phyloP scores from a whole-genome alignment of 2,329 filamentous ascomycete genomes.

The Raffaelea ambrosiae region DNA sequence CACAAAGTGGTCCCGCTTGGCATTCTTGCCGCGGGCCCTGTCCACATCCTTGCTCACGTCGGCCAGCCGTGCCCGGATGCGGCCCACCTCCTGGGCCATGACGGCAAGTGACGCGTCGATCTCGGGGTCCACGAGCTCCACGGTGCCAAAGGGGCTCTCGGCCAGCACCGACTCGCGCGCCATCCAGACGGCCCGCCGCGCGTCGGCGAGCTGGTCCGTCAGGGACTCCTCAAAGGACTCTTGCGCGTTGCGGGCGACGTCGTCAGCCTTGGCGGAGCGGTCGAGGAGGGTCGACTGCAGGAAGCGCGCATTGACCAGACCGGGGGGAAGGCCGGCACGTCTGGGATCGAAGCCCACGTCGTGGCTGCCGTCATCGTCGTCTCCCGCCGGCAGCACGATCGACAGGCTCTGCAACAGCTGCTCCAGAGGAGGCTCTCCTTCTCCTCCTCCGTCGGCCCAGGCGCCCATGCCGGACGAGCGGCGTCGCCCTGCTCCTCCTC shows the following conservation, averaged over 20 bases:
- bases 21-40: constrained; percentile 26
- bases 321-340: constrained; percentile 5
- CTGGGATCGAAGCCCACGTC: neutral
- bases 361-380: constrained; percentile 16
- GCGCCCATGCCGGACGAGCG: constrained; percentile 23
- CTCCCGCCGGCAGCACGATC: constrained; percentile 30
- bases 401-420: constrained; percentile 40
- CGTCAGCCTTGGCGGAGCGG: constrained; percentile 31
- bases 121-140: constrained; percentile 43
- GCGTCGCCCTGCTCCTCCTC: constrained; percentile 20
- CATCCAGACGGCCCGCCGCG: constrained; percentile 37
- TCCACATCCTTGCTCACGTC: neutral
- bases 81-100: constrained; percentile 34
- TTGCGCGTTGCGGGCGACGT: constrained; percentile 37
- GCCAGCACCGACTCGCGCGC: constrained; percentile 43
- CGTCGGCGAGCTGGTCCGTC: constrained; percentile 35
- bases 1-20: constrained; percentile 40
- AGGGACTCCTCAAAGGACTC: constrained; percentile 38
- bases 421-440: constrained; percentile 28
- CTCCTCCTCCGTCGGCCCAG: neutral
- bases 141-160: constrained; percentile 39
- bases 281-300: constrained; percentile 27
- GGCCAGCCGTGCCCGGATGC: constrained; percentile 28
- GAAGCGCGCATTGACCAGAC: constrained; percentile 11
- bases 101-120: constrained; percentile 42